Percentiles rank a stretch among this genome's conserved stretches.
Evolutionary conservation across 169 alveolate genomes (phyloP).

Genomic region (Plasmodium malariae): DNA sequence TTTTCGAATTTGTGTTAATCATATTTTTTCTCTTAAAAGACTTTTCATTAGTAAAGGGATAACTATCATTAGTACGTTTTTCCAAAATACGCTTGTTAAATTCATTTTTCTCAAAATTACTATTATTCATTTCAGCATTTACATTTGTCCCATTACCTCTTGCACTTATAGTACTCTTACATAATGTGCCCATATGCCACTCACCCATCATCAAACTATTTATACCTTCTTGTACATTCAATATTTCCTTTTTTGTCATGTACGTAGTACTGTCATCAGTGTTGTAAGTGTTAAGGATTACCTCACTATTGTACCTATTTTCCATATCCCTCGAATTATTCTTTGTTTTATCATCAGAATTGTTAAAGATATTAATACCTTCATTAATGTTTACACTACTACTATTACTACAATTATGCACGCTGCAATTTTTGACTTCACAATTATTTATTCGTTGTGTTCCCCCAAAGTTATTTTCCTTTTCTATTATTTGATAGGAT

Average conservation of each 20-base stretch:
- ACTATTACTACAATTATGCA: not conserved
- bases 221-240: too few relatives aligned
- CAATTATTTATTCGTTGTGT: not conserved
- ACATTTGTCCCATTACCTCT: not conserved
- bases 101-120: not conserved
- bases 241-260: too few relatives aligned
- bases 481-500: not conserved
- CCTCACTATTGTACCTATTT: too few relatives aligned
- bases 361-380: too few relatives aligned
- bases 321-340: too few relatives aligned
- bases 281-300: too few relatives aligned
- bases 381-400: too few relatives aligned
- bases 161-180: not conserved
- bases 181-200: not conserved
- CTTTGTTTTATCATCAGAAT: too few relatives aligned
- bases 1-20: not conserved
- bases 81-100: not conserved
- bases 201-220: too few relatives aligned
- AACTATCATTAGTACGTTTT: not conserved
- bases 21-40: not conserved
- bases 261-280: too few relatives aligned
- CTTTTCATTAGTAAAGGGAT: not conserved
- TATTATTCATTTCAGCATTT: not conserved
- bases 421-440: not conserved
- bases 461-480: not conserved